Base-by-base conservation (phyloP, 345 rosid genomes). In the Garcia nutans region DNA sequence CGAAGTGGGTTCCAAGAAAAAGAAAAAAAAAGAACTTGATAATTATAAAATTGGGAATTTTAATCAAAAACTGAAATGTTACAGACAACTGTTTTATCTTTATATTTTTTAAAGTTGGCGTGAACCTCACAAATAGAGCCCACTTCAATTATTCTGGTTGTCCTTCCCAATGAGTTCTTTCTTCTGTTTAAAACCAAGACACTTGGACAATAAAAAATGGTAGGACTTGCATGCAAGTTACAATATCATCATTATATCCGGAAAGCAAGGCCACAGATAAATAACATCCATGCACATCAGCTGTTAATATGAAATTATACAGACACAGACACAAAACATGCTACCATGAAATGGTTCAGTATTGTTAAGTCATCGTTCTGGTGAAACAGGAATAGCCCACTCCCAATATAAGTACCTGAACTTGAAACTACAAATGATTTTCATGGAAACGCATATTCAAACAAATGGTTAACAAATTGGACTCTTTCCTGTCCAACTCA, bases 261-360 rank as follows among this genome's bases (percentile, higher is more conserved):
- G 71, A 56, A 69, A 69, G 42, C 44, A 52, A 69, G 59, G 72
- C 44, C 60, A 31, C 59, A 50, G n/a, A 16, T 50, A 22, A 54
- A 17, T 16, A 37, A 37, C 41, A 37, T 5, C 41, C 6, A 37
- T 37, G 41, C 41, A 37, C 6, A 5, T 37, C 41, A 37, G 41
- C 41, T 37, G 3, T 37, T 37, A 37, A 37, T 37, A 37, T 37
- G 41, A 37, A 37, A 37, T 37, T 37, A 37, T 37, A 37, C 41
- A 37, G 41, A 37, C 10, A 50, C 5, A 50, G 55, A 13, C 15
- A 50, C 13, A 16, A 13, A 50, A 10, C 55, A 50, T 50, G 16
- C 16, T 10, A 19, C 4, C 5, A 16, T 17, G 22, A 15, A 54
- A 17, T 12, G 5, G n/a, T 54, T 17, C 19, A 16, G 3, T 54